Evolutionary conservation across 192 early-diverging fungal genomes (phyloP), one percentile per base, ranked within the genome.

Genomic region (Coemansia sp.): DNA sequence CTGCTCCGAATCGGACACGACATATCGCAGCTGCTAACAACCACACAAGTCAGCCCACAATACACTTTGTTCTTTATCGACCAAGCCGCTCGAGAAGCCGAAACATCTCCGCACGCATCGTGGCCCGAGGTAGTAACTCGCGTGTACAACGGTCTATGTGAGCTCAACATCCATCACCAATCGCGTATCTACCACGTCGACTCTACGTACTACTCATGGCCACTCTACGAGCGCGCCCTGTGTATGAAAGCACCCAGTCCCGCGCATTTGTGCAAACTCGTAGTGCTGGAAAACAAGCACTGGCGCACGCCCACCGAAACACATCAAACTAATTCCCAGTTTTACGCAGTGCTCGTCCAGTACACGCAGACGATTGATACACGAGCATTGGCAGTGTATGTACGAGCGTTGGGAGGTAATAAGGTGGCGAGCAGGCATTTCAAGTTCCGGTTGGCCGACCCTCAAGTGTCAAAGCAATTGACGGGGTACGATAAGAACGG

Each of bases 221-320:
- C 85, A 19, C 69, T 89, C 5, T 79, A 89, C 59, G 74, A 85
- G 22, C 86, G 93, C 34, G 90, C 90, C 61, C 87, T 85, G 17
- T 71, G 85, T 26, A 71, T 92, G 57, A 37, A 51, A 1, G 91
- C 88, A 5, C 93, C 93, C 4, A 88, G 88, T 10, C 74, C 82
- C 5, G 81, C 77, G 22, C 93, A 97, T 55, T 79, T 97, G 49
- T 97, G 95, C 84, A 97, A 97, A 65, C 87, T 88, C 4, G 77
- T 97, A 0, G 74, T 96, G 6, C 84, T 97, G 59, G 93, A 95
- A 70, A 97, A 97, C 82, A 97, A 93, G 23, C 85, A 88, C 9
- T 90, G 74, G 60, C 72, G 78, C 1, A 83, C 62, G 66, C 64
- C 23, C 8, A 21, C 22, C 25, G n/a, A 25, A 23, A 25, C 22